Base-by-base conservation (phyloP, 1,284 basidiomycete genomes). In the Sporisorium iseilematis-ciliati region DNA sequence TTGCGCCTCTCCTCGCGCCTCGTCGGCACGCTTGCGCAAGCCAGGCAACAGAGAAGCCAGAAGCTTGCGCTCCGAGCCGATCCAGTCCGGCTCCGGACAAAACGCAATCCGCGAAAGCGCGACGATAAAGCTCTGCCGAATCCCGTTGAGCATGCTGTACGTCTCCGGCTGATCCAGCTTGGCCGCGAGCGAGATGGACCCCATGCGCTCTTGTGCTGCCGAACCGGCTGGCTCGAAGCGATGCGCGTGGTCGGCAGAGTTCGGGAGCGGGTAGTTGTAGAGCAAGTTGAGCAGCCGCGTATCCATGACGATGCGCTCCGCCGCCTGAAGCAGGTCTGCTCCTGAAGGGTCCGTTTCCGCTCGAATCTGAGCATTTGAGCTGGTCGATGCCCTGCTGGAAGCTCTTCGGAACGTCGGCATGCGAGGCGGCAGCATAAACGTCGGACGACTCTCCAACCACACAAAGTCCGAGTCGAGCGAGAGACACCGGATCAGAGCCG, bases 71-170 rank as follows among this genome's bases (percentile, higher is more conserved):
- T 75, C 72, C 5, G 40, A 7, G 10, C 43, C 59, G 11, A 83
- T 68, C 81, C 81, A 83, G 31, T 72, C 68, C 16, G 81, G 81
- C 45, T 82, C 81, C 1, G 64, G 40, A 21, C 77, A 77, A 57
- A 79, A 83, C 0, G 81, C 81, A 20, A 82, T 69, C 29, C 80
- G 65, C 5, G 61, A 66, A 11, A 83, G 52, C 2, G 78, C 65
- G 3, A 82, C 75, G 40, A 82, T 57, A 42, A 80, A 83, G 16
- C 72, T 78, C 57, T 80, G 75, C 11, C 73, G 72, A 29, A 83
- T 76, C 16, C 81, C 81, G 56, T 83, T 82, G 40, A 82, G 63
- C 64, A 79, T 72, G 26, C 67, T 68, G 41, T 82, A 80, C 7
- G 69, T 69, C 54, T 77, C 74, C 3, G 75, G 75, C 14, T 69